Percentiles rank a stretch among this genome's conserved stretches.
These are phyloP conservation scores for Isabelozyma rhagii DNA, from an alignment of 805 yeast genomes.

Conservation along the genomic window DNA sequence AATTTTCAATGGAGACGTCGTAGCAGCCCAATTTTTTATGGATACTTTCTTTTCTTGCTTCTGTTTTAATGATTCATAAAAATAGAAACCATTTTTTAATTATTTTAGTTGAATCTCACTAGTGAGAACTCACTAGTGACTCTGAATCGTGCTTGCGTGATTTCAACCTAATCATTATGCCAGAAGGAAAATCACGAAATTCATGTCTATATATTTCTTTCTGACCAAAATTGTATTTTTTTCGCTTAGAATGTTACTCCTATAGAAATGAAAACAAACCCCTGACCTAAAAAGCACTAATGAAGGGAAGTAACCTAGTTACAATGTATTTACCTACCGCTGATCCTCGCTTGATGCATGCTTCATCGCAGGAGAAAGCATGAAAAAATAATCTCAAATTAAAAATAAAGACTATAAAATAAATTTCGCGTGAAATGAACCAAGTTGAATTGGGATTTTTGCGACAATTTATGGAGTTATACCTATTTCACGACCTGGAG, in stretches of 20 bases:
- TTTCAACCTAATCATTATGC: neutral
- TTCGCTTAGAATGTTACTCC: neutral
- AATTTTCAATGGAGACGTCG: too few relatives aligned
- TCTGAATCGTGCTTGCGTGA: neutral
- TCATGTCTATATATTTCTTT: too few relatives aligned
- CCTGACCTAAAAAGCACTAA: neutral
- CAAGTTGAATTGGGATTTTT: neutral
- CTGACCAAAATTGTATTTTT: too few relatives aligned
- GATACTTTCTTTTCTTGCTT: neutral
- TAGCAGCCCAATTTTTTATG: neutral
- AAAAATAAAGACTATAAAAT: too few relatives aligned
- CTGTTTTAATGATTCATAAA: neutral
- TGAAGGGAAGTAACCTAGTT: neutral
- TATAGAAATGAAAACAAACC: neutral
- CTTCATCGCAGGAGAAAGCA: neutral
- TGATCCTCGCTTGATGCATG: neutral
- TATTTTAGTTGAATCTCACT: neutral
- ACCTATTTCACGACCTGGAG: too few relatives aligned
- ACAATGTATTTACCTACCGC: neutral
- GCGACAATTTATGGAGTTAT: neutral
- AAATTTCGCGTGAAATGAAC: too few relatives aligned
- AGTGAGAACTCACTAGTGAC: neutral
- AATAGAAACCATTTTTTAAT: neutral
- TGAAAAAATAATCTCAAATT: too few relatives aligned
- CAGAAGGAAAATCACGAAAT: neutral